A percentile compares a stretch with the other conserved stretches of the same genome.
Conservation (phyloP, 805 yeast species). For the Wickerhamiella shivajii region DNA sequence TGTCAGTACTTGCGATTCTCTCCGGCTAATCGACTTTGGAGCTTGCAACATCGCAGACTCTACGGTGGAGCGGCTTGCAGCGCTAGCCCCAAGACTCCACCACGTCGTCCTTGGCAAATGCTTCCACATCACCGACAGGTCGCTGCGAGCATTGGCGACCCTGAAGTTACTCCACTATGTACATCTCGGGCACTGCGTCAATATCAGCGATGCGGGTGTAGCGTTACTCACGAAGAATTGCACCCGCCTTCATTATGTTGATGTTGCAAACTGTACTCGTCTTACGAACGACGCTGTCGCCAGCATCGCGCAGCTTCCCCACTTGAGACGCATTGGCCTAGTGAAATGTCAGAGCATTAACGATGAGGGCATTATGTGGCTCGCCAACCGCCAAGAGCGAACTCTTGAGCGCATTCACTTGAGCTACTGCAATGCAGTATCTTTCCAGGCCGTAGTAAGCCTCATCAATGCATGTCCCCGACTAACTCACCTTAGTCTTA, state of each 20-base stretch:
- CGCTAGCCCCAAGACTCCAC: slow-evolving; percentile 69
- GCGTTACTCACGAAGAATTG: slow-evolving; percentile 58
- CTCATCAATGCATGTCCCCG: slow-evolving; percentile 69
- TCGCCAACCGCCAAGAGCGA: slow-evolving; percentile 48
- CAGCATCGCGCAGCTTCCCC: slow-evolving; percentile 62
- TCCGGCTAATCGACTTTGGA: slow-evolving; percentile 75
- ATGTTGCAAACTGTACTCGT: slow-evolving; percentile 86
- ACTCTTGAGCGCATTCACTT: slow-evolving; percentile 85
- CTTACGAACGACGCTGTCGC: slow-evolving; percentile 70
- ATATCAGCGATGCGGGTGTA: slow-evolving; percentile 83
- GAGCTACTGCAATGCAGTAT: slow-evolving; percentile 73
- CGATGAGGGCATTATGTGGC: slow-evolving; percentile 60
- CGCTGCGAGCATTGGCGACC: slow-evolving; percentile 53
- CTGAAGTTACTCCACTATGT: slow-evolving; percentile 75
- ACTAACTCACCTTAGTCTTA: slow-evolving; percentile 77
- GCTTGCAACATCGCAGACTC: slow-evolving; percentile 75
- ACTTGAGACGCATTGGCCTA: slow-evolving; percentile 76
- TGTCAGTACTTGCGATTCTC: slow-evolving; percentile 36
- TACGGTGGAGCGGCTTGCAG: slow-evolving; percentile 56
- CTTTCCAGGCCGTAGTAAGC: slow-evolving; percentile 61
- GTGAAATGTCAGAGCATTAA: slow-evolving; percentile 84
- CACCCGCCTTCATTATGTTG: slow-evolving; percentile 78
- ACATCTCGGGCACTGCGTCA: slow-evolving; percentile 86
- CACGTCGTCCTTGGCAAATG: slow-evolving; percentile 86
- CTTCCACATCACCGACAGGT: slow-evolving; percentile 67